Evolutionary conservation across 352 stramenopile genomes (phyloP).

Genomic region (Pythium diclinum): DNA sequence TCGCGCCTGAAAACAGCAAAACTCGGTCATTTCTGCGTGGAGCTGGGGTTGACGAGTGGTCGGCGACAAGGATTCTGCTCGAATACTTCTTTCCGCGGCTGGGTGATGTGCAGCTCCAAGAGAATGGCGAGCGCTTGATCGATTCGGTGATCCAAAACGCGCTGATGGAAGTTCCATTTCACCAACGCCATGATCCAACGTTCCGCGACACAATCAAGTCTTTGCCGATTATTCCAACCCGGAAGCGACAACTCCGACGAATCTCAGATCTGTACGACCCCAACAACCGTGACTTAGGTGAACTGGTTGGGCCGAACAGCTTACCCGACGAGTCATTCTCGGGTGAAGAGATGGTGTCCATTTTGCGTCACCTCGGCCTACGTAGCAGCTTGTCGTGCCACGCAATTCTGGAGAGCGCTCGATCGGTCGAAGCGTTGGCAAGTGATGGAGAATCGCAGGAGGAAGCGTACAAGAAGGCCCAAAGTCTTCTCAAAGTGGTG

Average conservation of each 20-base stretch:
- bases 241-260: constrained; percentile 44
- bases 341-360: constrained; percentile 40
- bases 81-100: constrained; percentile 63
- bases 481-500: constrained; percentile 62
- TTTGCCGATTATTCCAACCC: constrained; percentile 50
- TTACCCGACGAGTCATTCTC: constrained; percentile 55
- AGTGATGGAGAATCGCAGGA: constrained; percentile 15
- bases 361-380: constrained; percentile 54
- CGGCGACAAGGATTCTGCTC: constrained; percentile 49
- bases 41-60: constrained; percentile 53
- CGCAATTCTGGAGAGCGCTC: constrained; percentile 66
- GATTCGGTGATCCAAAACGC: constrained; percentile 49
- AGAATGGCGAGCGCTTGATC: constrained; percentile 30
- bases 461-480: constrained; percentile 38
- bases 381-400: constrained; percentile 62
- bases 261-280: constrained; percentile 69
- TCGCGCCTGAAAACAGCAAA: constrained; percentile 28
- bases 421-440: constrained; percentile 52
- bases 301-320: constrained; percentile 63
- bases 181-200: constrained; percentile 43
- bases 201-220: constrained; percentile 50
- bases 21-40: constrained; percentile 48
- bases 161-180: constrained; percentile 46
- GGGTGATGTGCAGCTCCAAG: constrained; percentile 28
- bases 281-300: constrained; percentile 55